Conservation (phyloP, 768 basidiomycete species). For the Hydnum rufescens region DNA sequence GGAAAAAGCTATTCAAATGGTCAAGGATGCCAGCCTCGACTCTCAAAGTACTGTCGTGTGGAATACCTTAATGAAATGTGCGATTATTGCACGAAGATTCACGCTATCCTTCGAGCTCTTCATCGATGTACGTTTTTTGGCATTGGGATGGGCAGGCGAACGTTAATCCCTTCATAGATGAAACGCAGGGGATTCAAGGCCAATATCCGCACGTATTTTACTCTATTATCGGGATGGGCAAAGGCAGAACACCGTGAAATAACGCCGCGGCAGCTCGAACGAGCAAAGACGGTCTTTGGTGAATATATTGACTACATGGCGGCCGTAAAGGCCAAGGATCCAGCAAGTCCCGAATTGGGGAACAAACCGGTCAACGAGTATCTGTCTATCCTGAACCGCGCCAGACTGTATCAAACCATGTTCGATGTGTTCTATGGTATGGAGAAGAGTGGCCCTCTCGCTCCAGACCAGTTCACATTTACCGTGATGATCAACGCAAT, state of each 20-base stretch:
- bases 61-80: constrained; percentile 59
- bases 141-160: constrained; percentile 6
- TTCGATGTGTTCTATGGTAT: constrained; percentile 59
- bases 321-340: constrained; percentile 29
- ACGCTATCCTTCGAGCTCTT: constrained; percentile 46
- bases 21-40: constrained; percentile 50
- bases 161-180: constrained; percentile 34
- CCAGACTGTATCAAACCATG: constrained; percentile 39
- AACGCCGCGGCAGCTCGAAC: constrained; percentile 38
- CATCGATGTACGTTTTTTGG: constrained; percentile 32
- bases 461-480: constrained; percentile 40
- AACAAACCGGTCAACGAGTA: constrained; percentile 35
- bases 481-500: constrained; percentile 42
- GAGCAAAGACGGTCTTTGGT: constrained; percentile 41
- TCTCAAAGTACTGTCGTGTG: constrained; percentile 59
- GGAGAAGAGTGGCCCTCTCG: constrained; percentile 40
- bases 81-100: constrained; percentile 34
- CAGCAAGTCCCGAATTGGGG: constrained; percentile 28
- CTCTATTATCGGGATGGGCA: constrained; percentile 44
- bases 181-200: constrained; percentile 65
- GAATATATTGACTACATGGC: constrained; percentile 32
- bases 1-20: constrained; percentile 40
- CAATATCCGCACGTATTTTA: constrained; percentile 43
- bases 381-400: constrained; percentile 43
- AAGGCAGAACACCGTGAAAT: constrained; percentile 32